These are phyloP conservation scores for Spathaspora boniae DNA, from an alignment of 805 yeast genomes.

Conservation along the genomic window DNA sequence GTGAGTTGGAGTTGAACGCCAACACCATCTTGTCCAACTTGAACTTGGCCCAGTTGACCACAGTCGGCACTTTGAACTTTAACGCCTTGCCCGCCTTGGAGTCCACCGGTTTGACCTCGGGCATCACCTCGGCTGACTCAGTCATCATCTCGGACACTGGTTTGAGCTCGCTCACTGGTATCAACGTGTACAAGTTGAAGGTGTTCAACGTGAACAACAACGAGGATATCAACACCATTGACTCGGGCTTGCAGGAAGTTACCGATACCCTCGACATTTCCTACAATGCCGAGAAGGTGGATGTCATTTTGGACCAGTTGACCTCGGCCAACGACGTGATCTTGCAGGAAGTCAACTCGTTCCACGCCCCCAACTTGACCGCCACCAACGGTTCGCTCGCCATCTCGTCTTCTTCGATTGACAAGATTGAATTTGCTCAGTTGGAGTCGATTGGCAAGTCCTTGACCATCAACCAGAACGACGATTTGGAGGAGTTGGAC, in stretches of 20 bases:
- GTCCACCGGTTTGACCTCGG: conserved; percentile 59
- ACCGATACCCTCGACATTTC: conserved; percentile 74
- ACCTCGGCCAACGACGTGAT: conserved; percentile 85
- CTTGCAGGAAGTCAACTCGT: conserved; percentile 73
- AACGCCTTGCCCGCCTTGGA: conserved; percentile 84
- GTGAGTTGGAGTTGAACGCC: conserved; percentile 56
- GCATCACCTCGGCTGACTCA: conserved; percentile 70
- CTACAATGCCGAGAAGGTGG: conserved; percentile 77
- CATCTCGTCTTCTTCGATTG: conserved; percentile 68
- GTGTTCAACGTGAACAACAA: conserved; percentile 88
- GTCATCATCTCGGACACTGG: conserved; percentile 73
- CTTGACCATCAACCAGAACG: conserved; percentile 71
- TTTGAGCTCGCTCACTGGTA: conserved; percentile 65
- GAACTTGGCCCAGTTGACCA: conserved; percentile 71
- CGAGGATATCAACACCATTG: conserved; percentile 65
- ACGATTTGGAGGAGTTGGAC: conserved; percentile 62
- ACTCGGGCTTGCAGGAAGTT: conserved; percentile 71
- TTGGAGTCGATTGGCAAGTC: conserved; percentile 75
- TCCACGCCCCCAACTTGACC: conserved; percentile 66
- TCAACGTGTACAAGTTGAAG: conserved; percentile 45
- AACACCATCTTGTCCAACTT: conserved; percentile 67
- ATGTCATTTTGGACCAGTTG: conserved; percentile 65
- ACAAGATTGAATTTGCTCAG: conserved; percentile 49
- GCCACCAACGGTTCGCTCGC: conserved; percentile 79
- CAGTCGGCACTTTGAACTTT: conserved; percentile 78